phyloP scores from a whole-genome alignment of 805 yeast species.

The Pichia manshurica region DNA sequence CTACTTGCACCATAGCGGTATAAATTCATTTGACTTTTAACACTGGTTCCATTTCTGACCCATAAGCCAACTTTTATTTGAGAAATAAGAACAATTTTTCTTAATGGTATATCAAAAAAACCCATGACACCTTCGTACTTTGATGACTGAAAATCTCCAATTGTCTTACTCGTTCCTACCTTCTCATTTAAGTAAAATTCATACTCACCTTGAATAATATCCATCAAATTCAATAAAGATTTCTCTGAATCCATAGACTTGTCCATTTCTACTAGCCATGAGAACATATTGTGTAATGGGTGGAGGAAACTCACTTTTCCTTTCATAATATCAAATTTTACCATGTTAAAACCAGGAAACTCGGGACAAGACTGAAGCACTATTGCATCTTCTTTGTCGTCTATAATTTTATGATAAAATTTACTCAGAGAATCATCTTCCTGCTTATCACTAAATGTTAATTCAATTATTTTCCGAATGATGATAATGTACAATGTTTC shows the following conservation, averaged over 20 bases:
- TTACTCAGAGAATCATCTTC: slow-evolving; percentile 7
- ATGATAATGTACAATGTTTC: slow-evolving; percentile 16
- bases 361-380: slow-evolving; percentile 17
- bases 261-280: slow-evolving; percentile 63
- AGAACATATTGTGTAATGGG: slow-evolving; percentile 68
- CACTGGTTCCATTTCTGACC: slow-evolving; percentile 89
- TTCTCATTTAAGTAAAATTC: slow-evolving; percentile 13
- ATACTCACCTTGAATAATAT: slow-evolving; percentile 18
- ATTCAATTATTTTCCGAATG: slow-evolving; percentile 13
- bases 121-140: slow-evolving; percentile 22
- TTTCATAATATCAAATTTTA: slow-evolving; percentile 38
- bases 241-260: slow-evolving; percentile 17
- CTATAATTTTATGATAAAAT: slow-evolving; percentile 7
- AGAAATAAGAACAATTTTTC: slow-evolving; percentile 69
- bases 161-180: not conserved
- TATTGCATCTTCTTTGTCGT: slow-evolving; percentile 24
- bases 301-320: slow-evolving; percentile 67
- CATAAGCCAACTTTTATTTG: slow-evolving; percentile 87
- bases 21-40: slow-evolving; percentile 70
- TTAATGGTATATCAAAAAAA: slow-evolving; percentile 67
- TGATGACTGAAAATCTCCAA: slow-evolving; percentile 3
- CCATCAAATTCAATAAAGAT: slow-evolving; percentile 12
- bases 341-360: slow-evolving; percentile 19
- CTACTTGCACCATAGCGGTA: slow-evolving; percentile 74
- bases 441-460: slow-evolving; percentile 15